A percentile compares a stretch with the other conserved stretches of the same genome.
Evolutionary conservation across 2,329 filamentous ascomycete species (phyloP).

Genomic region (Ilyonectria mors-panacis): DNA sequence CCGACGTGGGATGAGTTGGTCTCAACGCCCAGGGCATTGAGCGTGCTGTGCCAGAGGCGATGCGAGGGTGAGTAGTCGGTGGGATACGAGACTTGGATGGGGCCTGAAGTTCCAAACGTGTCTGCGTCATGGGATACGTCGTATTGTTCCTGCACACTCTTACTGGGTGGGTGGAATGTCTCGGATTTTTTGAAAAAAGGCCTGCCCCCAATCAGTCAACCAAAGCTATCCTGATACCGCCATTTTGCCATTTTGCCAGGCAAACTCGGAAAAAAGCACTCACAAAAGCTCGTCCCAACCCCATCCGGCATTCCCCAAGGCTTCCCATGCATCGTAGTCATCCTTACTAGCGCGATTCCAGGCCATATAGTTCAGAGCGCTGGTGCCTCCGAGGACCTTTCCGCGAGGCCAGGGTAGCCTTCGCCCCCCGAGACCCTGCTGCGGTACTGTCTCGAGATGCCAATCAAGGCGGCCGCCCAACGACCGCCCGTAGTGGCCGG

Average conservation of each 20-base stretch:
- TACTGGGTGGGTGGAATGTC: conserved; percentile 60
- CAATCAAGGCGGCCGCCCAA: conserved; percentile 59
- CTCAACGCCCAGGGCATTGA: conserved; percentile 60
- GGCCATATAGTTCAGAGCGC: conserved; percentile 72
- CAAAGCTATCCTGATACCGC: conserved; percentile 22
- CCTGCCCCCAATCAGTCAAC: conserved; percentile 48
- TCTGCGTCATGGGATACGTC: conserved; percentile 56
- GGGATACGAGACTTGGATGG: conserved; percentile 64
- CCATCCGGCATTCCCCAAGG: conserved; percentile 72
- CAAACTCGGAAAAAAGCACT: conserved; percentile 32
- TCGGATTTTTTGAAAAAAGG: conserved; percentile 67
- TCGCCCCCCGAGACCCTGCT: conserved; percentile 56
- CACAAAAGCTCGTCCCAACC: conserved; percentile 62
- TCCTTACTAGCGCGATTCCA: conserved; percentile 62
- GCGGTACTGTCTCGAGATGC: conserved; percentile 58
- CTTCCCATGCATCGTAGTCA: conserved; percentile 71
- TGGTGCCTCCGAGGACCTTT: conserved; percentile 73
- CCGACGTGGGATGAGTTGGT: conserved; percentile 62
- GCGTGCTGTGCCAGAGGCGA: conserved; percentile 62
- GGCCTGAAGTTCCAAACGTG: conserved; percentile 61
- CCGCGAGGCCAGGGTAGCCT: conserved; percentile 59
- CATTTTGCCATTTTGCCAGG: no score
- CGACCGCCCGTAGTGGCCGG: conserved; percentile 54
- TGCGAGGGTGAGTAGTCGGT: conserved; percentile 59
- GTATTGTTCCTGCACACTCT: conserved; percentile 52